Percentiles rank a stretch among this genome's conserved stretches.
Conservation (phyloP, 192 early-diverging fungal genomes). For the Coemansia pectinata region DNA sequence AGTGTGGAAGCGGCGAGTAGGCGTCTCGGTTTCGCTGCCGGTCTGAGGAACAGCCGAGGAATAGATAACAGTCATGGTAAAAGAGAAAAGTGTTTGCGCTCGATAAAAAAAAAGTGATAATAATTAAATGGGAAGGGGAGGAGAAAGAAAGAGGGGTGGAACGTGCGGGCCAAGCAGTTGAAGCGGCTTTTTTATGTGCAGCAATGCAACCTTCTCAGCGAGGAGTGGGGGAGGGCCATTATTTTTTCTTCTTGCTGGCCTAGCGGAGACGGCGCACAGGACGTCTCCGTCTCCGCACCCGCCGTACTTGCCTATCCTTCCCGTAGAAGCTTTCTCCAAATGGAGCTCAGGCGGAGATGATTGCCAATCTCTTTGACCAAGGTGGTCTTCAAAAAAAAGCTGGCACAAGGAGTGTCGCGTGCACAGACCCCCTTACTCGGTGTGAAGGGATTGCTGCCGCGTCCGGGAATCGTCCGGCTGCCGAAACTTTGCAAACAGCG, state of each 20-base stretch:
- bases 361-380: slow-evolving; percentile 2
- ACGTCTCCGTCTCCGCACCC: background rate
- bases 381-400: too few relatives aligned
- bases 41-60: slow-evolving; percentile 34
- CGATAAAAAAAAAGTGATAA: background rate
- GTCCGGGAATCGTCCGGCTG: slow-evolving; percentile 11
- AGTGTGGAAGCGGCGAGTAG: slow-evolving; percentile 39
- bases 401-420: background rate
- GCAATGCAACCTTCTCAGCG: background rate
- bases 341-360: background rate
- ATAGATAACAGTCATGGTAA: slow-evolving; percentile 27
- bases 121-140: background rate
- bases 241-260: background rate
- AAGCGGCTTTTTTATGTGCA: background rate
- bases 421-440: slow-evolving; percentile 12
- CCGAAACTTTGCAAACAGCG: slow-evolving; percentile 18
- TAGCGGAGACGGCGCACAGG: background rate
- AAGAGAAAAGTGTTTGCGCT: background rate
- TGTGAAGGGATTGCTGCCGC: slow-evolving; percentile 29
- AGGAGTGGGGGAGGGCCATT: background rate
- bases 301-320: background rate
- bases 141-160: background rate
- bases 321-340: background rate
- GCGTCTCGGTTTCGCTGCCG: slow-evolving; percentile 34
- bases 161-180: background rate